Percentiles rank a stretch among this genome's conserved stretches.
Conservation (phyloP, 306 rosid genomes). For the Dalbergia oliveri region DNA sequence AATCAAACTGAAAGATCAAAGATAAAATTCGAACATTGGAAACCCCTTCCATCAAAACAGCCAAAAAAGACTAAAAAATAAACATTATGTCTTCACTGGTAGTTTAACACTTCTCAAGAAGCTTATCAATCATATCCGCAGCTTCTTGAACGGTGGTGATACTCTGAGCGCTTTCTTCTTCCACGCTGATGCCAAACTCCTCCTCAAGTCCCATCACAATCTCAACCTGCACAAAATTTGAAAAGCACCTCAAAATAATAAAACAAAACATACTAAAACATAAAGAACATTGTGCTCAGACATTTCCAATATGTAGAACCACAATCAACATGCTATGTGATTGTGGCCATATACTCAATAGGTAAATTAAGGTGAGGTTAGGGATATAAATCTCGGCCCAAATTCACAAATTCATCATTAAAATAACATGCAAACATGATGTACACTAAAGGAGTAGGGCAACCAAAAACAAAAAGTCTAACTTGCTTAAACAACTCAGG, state of each 20-base stretch:
- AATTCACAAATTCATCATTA: background rate
- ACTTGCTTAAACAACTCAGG: background rate
- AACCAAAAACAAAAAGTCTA: background rate
- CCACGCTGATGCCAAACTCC: slow-evolving; percentile 73
- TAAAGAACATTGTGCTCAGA: background rate
- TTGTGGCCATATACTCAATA: too few species aligned
- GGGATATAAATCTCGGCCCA: background rate
- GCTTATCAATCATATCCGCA: slow-evolving; percentile 86
- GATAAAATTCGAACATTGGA: slow-evolving; percentile 3
- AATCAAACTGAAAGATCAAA: slow-evolving; percentile 35
- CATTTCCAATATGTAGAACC: background rate
- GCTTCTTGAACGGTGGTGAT: slow-evolving; percentile 95
- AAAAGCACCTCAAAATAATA: background rate
- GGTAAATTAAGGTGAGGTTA: too few species aligned
- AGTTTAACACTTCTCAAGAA: slow-evolving; percentile 61
- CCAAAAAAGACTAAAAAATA: slow-evolving; percentile 28
- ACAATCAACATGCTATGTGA: background rate
- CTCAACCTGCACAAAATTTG: slow-evolving; percentile 73
- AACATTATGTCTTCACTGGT: slow-evolving; percentile 29
- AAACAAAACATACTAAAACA: slow-evolving; percentile 27
- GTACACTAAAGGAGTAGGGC: slow-evolving; percentile 10
- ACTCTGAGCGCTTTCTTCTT: slow-evolving; percentile 93
- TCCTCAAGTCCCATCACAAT: slow-evolving; percentile 99
- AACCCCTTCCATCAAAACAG: slow-evolving; percentile 21
- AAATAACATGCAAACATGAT: background rate